These are phyloP conservation scores for Penicillium bovifimosum DNA, from an alignment of 495 filamentous ascomycete genomes.

Conservation along the genomic window DNA sequence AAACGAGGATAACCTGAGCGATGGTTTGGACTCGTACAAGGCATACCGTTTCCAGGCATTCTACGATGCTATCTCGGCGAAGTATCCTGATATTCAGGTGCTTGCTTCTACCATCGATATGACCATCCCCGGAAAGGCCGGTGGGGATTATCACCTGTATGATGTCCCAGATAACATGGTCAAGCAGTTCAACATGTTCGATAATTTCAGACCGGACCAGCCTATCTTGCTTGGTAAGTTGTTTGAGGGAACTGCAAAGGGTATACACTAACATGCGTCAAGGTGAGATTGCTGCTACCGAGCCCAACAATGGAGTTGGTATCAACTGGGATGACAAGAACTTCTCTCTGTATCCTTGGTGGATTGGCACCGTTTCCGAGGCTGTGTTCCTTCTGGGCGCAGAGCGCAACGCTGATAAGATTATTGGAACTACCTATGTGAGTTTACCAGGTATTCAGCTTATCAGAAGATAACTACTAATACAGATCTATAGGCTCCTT, in stretches of 20 bases:
- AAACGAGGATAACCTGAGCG: slow-evolving; percentile 50
- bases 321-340: slow-evolving; percentile 28
- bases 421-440: slow-evolving; percentile 37
- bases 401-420: slow-evolving; percentile 57
- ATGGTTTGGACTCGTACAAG: slow-evolving; percentile 33
- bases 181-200: slow-evolving; percentile 49
- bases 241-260: background rate
- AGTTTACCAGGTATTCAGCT: slow-evolving; percentile 10
- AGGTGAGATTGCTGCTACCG: slow-evolving; percentile 50
- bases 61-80: slow-evolving; percentile 43
- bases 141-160: slow-evolving; percentile 49
- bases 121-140: slow-evolving; percentile 30
- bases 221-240: slow-evolving; percentile 46
- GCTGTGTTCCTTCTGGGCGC: slow-evolving; percentile 61
- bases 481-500: slow-evolving; percentile 34
- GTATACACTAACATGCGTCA: background rate
- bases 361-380: slow-evolving; percentile 49
- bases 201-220: slow-evolving; percentile 35
- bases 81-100: slow-evolving; percentile 46
- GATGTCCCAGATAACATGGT: slow-evolving; percentile 46
- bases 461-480: slow-evolving; percentile 12
- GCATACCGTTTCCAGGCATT: slow-evolving; percentile 42
- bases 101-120: slow-evolving; percentile 41
- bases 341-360: slow-evolving; percentile 48
- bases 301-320: slow-evolving; percentile 30